These are phyloP conservation scores for Arthrobotrys sphaeroides DNA, from an alignment of 2,329 filamentous ascomycete species.

Conservation along the genomic window DNA sequence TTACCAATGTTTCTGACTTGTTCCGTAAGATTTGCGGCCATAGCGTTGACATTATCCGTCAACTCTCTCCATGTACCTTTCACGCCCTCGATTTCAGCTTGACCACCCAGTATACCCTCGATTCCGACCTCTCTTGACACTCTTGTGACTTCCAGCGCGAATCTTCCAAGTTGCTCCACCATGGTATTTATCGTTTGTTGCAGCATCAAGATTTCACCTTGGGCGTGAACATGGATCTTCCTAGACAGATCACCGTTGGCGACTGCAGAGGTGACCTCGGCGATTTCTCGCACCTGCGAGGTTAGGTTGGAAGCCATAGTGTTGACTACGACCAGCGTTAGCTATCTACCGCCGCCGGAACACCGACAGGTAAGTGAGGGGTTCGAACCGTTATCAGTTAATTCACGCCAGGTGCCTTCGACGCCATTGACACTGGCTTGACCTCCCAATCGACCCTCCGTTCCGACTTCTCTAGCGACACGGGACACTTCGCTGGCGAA, in stretches of 20 bases:
- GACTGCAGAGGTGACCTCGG: conserved; percentile 82
- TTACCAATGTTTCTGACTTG: conserved; percentile 59
- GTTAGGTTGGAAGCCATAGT: conserved; percentile 60
- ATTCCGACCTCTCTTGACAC: conserved; percentile 86
- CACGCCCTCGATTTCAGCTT: conserved; percentile 83
- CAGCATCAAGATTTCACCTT: conserved; percentile 82
- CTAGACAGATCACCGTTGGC: conserved; percentile 84
- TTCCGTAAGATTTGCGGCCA: conserved; percentile 60
- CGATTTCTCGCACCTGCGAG: conserved; percentile 76
- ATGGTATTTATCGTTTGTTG: conserved; percentile 90
- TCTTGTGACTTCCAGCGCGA: conserved; percentile 83
- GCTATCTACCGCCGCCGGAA: not conserved
- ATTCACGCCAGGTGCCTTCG: conserved; percentile 95
- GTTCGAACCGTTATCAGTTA: conserved; percentile 75
- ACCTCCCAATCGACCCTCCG: conserved; percentile 90
- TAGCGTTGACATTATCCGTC: conserved; percentile 64
- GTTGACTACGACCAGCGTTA: conserved; percentile 56
- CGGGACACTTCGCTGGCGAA: conserved; percentile 97
- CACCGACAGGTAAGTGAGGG: not conserved
- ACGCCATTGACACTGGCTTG: conserved; percentile 94
- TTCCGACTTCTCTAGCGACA: conserved; percentile 93
- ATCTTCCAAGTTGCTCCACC: conserved; percentile 84
- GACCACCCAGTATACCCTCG: conserved; percentile 81
- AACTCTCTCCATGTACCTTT: conserved; percentile 90
- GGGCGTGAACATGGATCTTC: conserved; percentile 82